Conservation (phyloP, 202 grass and related monocot genomes). For the Alloteropsis angusta region DNA sequence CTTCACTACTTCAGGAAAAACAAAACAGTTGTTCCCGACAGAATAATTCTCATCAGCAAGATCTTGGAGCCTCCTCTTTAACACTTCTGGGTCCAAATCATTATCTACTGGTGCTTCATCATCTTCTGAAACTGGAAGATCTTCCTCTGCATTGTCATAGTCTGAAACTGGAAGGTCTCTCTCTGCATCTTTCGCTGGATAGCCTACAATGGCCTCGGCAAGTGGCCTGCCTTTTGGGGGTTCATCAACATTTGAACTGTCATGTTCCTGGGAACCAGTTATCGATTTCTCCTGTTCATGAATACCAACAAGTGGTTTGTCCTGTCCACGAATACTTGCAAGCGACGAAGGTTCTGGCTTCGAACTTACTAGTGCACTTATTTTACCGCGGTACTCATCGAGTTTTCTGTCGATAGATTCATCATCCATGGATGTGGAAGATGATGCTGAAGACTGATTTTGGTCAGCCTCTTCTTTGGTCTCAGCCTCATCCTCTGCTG, state of each 20-base stretch:
- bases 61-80: conserved; percentile 37
- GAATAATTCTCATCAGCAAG: conserved; percentile 60
- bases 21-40: conserved; percentile 52
- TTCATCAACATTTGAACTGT: neutral
- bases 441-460: neutral
- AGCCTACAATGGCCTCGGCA: neutral
- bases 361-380: conserved; percentile 29
- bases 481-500: neutral
- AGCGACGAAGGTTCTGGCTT: neutral
- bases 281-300: conserved; percentile 8
- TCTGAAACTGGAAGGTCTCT: neutral
- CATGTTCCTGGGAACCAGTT: conserved; percentile 14
- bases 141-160: conserved; percentile 6
- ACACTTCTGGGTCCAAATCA: conserved; percentile 36
- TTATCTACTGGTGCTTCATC: conserved; percentile 17
- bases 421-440: conserved; percentile 10
- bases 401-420: conserved; percentile 35
- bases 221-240: conserved; percentile 1
- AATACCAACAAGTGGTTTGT: neutral
- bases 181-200: neutral
- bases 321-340: neutral
- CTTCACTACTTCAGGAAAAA: conserved; percentile 56
- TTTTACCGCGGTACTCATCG: conserved; percentile 31
- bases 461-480: neutral
- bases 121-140: conserved; percentile 25